Percentiles rank a stretch among this genome's conserved stretches.
phyloP scores from a whole-genome alignment of 352 stramenopile genomes.

The Phytophthora hibernalis region DNA sequence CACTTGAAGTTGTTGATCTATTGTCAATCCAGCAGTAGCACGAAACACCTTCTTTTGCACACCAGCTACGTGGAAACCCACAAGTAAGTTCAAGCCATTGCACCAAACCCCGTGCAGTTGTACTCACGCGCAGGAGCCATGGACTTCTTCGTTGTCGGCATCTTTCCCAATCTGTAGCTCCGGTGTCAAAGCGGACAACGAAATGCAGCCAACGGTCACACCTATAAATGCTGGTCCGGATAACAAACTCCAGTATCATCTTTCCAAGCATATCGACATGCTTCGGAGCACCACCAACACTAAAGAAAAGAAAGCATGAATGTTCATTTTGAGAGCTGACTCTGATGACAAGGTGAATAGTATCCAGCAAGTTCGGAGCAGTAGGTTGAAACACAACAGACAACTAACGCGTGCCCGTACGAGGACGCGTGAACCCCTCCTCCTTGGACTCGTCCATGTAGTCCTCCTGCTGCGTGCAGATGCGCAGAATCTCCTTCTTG shows the following conservation, averaged over 20 bases:
- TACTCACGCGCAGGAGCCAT: constrained; percentile 7
- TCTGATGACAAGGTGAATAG: background rate
- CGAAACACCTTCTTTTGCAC: constrained; percentile 70
- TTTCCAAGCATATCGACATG: background rate
- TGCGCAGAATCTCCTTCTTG: constrained; percentile 92
- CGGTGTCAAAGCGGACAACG: background rate
- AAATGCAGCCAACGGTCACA: constrained; percentile 15
- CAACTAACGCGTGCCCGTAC: constrained; percentile 66
- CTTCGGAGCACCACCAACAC: background rate
- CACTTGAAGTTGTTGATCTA: constrained; percentile 72
- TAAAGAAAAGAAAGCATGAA: constrained; percentile 16
- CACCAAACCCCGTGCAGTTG: background rate
- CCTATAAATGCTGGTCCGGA: constrained; percentile 19
- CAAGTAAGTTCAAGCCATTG: constrained; percentile 1
- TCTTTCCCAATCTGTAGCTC: background rate
- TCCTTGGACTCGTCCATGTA: constrained; percentile 92
- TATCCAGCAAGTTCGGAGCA: constrained; percentile 1
- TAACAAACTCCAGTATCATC: background rate
- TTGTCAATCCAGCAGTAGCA: constrained; percentile 64
- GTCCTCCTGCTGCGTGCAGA: constrained; percentile 91
- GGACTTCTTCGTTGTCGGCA: constrained; percentile 15
- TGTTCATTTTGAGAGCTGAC: constrained; percentile 20
- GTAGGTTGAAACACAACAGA: constrained; percentile 1
- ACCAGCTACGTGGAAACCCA: constrained; percentile 11
- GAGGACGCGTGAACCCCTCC: constrained; percentile 75